Evolutionary conservation across 768 basidiomycete species (phyloP).

Genomic region (Chlorophyllum brunneum): DNA sequence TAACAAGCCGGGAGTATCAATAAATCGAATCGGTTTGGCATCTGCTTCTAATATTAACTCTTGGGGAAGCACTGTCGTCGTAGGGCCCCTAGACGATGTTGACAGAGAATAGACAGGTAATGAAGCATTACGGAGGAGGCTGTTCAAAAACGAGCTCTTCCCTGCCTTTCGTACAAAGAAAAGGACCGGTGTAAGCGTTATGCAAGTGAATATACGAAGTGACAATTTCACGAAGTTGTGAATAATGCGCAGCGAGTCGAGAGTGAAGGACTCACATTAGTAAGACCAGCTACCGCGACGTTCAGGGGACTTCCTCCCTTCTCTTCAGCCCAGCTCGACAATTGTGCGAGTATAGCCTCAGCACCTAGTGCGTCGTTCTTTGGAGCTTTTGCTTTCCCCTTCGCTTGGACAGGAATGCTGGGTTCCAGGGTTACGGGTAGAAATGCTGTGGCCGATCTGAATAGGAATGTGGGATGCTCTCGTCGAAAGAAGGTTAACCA

Average conservation of each 20-base stretch:
- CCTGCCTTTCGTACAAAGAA: slow-evolving; percentile 49
- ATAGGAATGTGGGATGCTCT: slow-evolving; percentile 62
- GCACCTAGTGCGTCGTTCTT: slow-evolving; percentile 60
- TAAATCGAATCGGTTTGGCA: slow-evolving; percentile 53
- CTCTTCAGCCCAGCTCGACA: slow-evolving; percentile 44
- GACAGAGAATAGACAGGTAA: slow-evolving; percentile 59
- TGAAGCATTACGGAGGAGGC: slow-evolving; percentile 49
- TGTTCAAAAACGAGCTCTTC: slow-evolving; percentile 84
- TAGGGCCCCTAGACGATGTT: slow-evolving; percentile 52
- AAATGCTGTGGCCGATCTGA: slow-evolving; percentile 70
- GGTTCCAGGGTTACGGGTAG: slow-evolving; percentile 36
- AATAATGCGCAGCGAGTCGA: not conserved
- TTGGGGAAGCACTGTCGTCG: slow-evolving; percentile 69
- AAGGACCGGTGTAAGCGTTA: not conserved
- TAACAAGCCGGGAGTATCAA: slow-evolving; percentile 84
- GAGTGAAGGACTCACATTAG: slow-evolving; percentile 55
- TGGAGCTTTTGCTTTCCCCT: slow-evolving; percentile 42
- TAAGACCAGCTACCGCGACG: slow-evolving; percentile 79
- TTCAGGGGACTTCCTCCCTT: slow-evolving; percentile 49
- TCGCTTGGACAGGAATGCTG: slow-evolving; percentile 26
- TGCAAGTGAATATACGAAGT: not conserved
- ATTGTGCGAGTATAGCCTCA: slow-evolving; percentile 44
- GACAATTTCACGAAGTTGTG: not conserved
- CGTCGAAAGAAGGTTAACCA: slow-evolving; percentile 66
- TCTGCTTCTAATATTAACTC: slow-evolving; percentile 50